Percentiles rank a stretch among this genome's conserved stretches.
phyloP scores from a whole-genome alignment of 2,329 filamentous ascomycete species.

The Zymoseptoria pseudotritici region DNA sequence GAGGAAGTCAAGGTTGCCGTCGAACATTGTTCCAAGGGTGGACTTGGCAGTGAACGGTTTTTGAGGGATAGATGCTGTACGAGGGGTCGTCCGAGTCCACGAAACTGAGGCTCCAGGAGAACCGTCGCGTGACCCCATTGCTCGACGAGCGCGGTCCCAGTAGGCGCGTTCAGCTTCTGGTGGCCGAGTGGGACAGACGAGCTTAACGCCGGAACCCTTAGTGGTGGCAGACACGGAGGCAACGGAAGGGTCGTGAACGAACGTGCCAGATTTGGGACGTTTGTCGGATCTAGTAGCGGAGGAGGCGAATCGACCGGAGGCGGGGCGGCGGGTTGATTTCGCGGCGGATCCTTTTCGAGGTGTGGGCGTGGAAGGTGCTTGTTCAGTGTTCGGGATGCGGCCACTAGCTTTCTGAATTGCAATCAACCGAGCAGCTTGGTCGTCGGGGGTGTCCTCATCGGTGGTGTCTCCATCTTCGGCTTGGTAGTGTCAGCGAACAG shows the following conservation, averaged over 20 bases:
- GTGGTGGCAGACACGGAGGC: slow-evolving; percentile 14
- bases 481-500: slow-evolving; percentile 22
- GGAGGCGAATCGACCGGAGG: neutral
- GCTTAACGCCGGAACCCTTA: slow-evolving; percentile 17
- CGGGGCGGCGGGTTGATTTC: slow-evolving; percentile 6
- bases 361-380: slow-evolving; percentile 12
- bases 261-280: slow-evolving; percentile 14
- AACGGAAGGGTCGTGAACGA: slow-evolving; percentile 16
- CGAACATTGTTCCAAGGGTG: slow-evolving; percentile 28
- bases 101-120: slow-evolving; percentile 24
- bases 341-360: neutral
- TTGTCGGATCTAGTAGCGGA: neutral
- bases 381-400: slow-evolving; percentile 11
- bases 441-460: slow-evolving; percentile 28
- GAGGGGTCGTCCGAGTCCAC: slow-evolving; percentile 16
- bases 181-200: slow-evolving; percentile 14
- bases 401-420: slow-evolving; percentile 14
- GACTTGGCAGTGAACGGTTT: slow-evolving; percentile 29
- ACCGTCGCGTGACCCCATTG: slow-evolving; percentile 21
- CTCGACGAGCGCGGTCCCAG: slow-evolving; percentile 25
- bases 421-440: slow-evolving; percentile 16
- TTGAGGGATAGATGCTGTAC: slow-evolving; percentile 14
- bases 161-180: slow-evolving; percentile 19
- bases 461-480: slow-evolving; percentile 32
- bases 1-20: slow-evolving; percentile 53